These are phyloP conservation scores for Bryoglossum gracile DNA, from an alignment of 495 filamentous ascomycete species.

Conservation along the genomic window DNA sequence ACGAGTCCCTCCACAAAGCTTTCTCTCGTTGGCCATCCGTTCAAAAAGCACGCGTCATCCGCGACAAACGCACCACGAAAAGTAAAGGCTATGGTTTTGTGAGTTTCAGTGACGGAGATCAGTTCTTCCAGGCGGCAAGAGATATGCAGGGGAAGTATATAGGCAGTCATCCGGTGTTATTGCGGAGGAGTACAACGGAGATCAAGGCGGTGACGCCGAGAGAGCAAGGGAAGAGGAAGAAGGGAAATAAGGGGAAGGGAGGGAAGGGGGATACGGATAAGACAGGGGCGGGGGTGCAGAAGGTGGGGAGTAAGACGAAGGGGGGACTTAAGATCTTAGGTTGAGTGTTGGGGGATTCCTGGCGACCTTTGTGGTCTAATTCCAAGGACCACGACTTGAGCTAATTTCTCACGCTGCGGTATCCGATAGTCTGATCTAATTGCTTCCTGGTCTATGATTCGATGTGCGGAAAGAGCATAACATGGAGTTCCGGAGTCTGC, in stretches of 20 bases:
- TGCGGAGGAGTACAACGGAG: constrained; percentile 85
- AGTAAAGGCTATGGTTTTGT: constrained; percentile 95
- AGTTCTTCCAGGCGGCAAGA: constrained; percentile 88
- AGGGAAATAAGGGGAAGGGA: constrained; percentile 20
- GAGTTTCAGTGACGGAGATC: constrained; percentile 88
- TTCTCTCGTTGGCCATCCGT: constrained; percentile 83
- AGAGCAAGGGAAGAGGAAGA: constrained; percentile 33
- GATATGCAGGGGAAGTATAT: constrained; percentile 99
- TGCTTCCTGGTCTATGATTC: too few relatives aligned
- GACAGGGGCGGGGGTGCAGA: constrained; percentile 59
- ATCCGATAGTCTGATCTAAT: too few relatives aligned
- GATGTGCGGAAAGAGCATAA: too few relatives aligned
- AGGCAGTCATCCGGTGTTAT: constrained; percentile 83
- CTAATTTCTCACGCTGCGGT: too few relatives aligned
- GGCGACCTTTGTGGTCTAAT: too few relatives aligned
- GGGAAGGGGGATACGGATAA: constrained; percentile 22
- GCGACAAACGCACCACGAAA: constrained; percentile 93
- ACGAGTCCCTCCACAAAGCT: constrained; percentile 89
- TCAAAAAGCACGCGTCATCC: constrained; percentile 87
- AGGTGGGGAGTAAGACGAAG: constrained; percentile 73
- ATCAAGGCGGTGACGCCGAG: constrained; percentile 58
- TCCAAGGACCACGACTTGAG: too few relatives aligned
- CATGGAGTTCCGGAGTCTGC: too few relatives aligned
- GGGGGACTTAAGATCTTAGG: constrained; percentile 71
- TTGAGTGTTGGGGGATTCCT: too few relatives aligned